Percentiles rank a stretch among this genome's conserved stretches.
phyloP scores from a whole-genome alignment of 352 stramenopile species.

The Pythium phragmiticola region DNA sequence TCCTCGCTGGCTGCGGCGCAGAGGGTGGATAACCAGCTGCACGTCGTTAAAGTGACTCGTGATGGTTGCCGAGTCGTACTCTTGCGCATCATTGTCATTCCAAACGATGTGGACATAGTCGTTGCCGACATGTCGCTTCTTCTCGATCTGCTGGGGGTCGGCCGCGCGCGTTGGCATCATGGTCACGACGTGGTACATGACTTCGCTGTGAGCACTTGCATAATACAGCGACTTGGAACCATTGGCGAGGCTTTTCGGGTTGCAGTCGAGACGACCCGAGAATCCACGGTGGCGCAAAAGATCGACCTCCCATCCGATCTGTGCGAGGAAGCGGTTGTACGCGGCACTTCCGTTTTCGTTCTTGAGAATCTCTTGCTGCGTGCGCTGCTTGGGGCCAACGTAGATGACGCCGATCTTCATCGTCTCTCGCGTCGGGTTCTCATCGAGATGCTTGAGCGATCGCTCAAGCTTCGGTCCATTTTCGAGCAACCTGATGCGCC shows the following conservation, averaged over 20 bases:
- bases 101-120: conserved; percentile 88
- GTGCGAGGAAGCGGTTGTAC: conserved; percentile 71
- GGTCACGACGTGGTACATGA: conserved; percentile 88
- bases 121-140: conserved; percentile 88
- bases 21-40: conserved; percentile 81
- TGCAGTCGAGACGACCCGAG: conserved; percentile 70
- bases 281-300: conserved; percentile 72
- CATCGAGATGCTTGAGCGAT: conserved; percentile 81
- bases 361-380: conserved; percentile 77
- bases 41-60: conserved; percentile 90
- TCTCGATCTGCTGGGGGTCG: conserved; percentile 87
- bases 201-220: conserved; percentile 76
- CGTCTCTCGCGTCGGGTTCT: conserved; percentile 84
- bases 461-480: conserved; percentile 77
- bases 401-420: conserved; percentile 91
- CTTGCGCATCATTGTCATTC: conserved; percentile 76
- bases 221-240: conserved; percentile 74
- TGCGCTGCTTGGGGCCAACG: conserved; percentile 68
- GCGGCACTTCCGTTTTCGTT: conserved; percentile 65
- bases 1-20: conserved; percentile 56
- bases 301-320: conserved; percentile 79
- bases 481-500: conserved; percentile 73
- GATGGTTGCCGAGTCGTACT: conserved; percentile 84
- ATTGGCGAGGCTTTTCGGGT: conserved; percentile 82
- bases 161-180: conserved; percentile 83